Conservation (phyloP, 257 asterid species). For the Gynochthodes officinalis region DNA sequence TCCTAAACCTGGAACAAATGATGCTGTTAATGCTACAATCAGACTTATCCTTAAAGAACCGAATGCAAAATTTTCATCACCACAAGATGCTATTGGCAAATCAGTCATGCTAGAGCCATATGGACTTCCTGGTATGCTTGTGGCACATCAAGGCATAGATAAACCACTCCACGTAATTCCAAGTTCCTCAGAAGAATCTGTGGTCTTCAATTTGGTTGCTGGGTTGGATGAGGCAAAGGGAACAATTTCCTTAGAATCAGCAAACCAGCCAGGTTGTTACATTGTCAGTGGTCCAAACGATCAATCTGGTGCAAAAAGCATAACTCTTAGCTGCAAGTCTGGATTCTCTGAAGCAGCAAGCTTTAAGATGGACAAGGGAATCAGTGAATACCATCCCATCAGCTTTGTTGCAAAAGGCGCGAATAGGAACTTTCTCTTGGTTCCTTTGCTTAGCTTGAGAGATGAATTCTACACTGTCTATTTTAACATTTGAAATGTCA, state of each 20-base stretch:
- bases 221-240: constrained; percentile 49
- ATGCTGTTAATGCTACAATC: constrained; percentile 54
- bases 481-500: constrained; percentile 29
- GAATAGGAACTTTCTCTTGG: constrained; percentile 48
- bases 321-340: constrained; percentile 46
- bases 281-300: constrained; percentile 6
- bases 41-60: constrained; percentile 37
- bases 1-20: constrained; percentile 59
- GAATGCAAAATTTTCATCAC: constrained; percentile 21
- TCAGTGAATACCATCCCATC: constrained; percentile 65
- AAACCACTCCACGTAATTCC: constrained; percentile 31
- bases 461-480: constrained; percentile 91
- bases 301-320: constrained; percentile 15
- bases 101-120: constrained; percentile 64
- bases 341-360: constrained; percentile 47
- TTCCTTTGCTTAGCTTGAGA: constrained; percentile 63
- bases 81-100: constrained; percentile 35
- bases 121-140: constrained; percentile 54
- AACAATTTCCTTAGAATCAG: constrained; percentile 56
- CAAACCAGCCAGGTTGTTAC: constrained; percentile 48
- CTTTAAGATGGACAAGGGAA: constrained; percentile 49
- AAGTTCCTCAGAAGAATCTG: constrained; percentile 18
- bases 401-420: constrained; percentile 78
- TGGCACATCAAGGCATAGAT: constrained; percentile 54
- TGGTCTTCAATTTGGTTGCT: constrained; percentile 40